These are phyloP conservation scores for Dioscorea dumetorum DNA, from an alignment of 106 monocot species.

Conservation along the genomic window DNA sequence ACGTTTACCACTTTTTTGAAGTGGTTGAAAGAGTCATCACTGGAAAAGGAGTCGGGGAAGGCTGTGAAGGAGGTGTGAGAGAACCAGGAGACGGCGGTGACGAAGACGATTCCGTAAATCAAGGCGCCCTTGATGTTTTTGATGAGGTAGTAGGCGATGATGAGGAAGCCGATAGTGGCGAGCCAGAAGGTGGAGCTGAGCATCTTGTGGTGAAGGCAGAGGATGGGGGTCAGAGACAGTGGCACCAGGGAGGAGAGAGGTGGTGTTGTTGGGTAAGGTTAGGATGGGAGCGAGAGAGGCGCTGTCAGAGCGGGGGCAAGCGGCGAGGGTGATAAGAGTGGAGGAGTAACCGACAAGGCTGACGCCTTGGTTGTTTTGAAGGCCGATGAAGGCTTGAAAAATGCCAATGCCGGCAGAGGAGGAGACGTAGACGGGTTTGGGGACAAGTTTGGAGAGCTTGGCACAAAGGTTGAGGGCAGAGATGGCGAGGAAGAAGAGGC, in stretches of 20 bases:
- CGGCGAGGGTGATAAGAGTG: conserved; percentile 36
- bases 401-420: conserved; percentile 38
- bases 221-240: conserved; percentile 23
- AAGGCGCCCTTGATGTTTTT: conserved; percentile 28
- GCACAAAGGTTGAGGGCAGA: conserved; percentile 20
- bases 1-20: conserved; percentile 36
- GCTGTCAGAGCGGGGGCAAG: conserved; percentile 21
- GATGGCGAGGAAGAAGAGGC: conserved; percentile 30
- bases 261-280: conserved; percentile 23
- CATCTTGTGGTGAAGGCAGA: conserved; percentile 36
- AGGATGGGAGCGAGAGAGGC: conserved; percentile 18
- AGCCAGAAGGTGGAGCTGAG: conserved; percentile 47
- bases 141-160: conserved; percentile 27
- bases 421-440: conserved; percentile 22
- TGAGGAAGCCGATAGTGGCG: conserved; percentile 24
- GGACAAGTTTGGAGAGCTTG: conserved; percentile 25
- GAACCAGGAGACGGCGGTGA: conserved; percentile 40
- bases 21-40: conserved; percentile 18
- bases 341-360: conserved; percentile 31
- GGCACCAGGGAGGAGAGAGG: conserved; percentile 26
- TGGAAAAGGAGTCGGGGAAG: conserved; percentile 19
- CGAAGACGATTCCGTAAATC: conserved; percentile 40
- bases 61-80: conserved; percentile 29
- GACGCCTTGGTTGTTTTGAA: conserved; percentile 34
- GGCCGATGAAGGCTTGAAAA: conserved; percentile 40